phyloP scores from a whole-genome alignment of 768 basidiomycete genomes.

The Russula compacta region DNA sequence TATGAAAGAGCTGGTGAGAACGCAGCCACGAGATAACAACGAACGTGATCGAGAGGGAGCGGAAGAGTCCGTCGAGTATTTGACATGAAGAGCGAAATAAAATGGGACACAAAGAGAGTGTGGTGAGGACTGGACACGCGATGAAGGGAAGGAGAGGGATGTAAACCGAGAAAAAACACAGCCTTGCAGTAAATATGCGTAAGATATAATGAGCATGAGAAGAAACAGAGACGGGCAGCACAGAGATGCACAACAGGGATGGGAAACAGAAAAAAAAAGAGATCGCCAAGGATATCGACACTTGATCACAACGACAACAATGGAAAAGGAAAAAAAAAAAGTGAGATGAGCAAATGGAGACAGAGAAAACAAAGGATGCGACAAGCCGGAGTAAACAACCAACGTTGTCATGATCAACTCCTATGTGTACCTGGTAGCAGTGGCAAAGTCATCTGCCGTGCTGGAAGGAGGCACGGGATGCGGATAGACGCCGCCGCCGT shows the following conservation, averaged over 20 bases:
- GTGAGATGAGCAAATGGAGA: background rate
- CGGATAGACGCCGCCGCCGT: background rate
- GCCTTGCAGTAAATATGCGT: constrained; percentile 19
- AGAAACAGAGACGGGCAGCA: background rate
- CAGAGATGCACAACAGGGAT: background rate
- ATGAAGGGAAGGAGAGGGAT: background rate
- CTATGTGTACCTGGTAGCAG: constrained; percentile 7
- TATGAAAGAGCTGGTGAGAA: background rate
- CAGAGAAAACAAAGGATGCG: background rate
- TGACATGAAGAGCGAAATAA: background rate
- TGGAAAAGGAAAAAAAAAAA: background rate
- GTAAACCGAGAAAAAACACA: background rate
- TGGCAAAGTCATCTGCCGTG: constrained; percentile 7
- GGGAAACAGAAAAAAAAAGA: background rate
- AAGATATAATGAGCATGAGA: constrained; percentile 17
- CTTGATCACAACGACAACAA: constrained; percentile 7
- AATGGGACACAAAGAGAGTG: background rate
- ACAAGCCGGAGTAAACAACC: background rate
- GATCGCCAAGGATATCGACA: constrained; percentile 14
- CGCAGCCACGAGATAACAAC: background rate
- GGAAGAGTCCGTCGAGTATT: constrained; percentile 8
- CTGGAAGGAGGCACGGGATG: constrained; percentile 2
- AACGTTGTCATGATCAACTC: background rate
- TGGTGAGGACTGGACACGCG: background rate
- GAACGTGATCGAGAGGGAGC: constrained; percentile 2